Evolutionary conservation across 805 yeast species (phyloP).

Genomic region (Saccharomycopsis sp.): DNA sequence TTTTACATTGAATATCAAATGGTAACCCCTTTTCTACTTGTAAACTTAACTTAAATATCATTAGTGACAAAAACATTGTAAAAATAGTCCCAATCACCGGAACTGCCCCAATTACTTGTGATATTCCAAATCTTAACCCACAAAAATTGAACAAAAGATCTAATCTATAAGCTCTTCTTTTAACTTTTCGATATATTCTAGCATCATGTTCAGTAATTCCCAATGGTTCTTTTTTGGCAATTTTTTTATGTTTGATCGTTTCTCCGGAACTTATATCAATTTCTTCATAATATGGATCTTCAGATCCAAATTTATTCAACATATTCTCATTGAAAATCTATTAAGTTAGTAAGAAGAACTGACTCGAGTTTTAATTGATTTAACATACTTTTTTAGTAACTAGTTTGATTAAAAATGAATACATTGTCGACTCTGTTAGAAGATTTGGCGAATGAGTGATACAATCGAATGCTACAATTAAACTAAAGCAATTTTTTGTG

Average conservation of each 20-base stretch:
- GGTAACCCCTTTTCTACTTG: conserved; percentile 61
- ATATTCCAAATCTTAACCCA: conserved; percentile 61
- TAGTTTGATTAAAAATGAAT: too few relatives aligned
- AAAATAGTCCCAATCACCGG: conserved; percentile 61
- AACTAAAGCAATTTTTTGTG: too few relatives aligned
- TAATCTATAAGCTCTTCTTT: conserved; percentile 51
- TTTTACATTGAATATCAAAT: conserved; percentile 37
- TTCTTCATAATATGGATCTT: conserved; percentile 33
- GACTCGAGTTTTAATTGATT: too few relatives aligned
- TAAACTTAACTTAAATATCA: conserved; percentile 33
- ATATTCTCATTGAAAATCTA: conserved; percentile 26
- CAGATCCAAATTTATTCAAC: conserved; percentile 30
- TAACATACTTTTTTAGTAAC: background rate
- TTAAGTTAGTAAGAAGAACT: too few relatives aligned
- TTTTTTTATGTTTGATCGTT: conserved; percentile 18
- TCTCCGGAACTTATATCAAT: conserved; percentile 17
- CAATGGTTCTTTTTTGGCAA: conserved; percentile 44
- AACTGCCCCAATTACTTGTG: conserved; percentile 55
- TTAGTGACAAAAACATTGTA: conserved; percentile 38
- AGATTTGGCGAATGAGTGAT: background rate
- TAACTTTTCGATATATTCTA: conserved; percentile 37
- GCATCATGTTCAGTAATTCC: conserved; percentile 46
- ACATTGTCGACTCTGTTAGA: too few relatives aligned
- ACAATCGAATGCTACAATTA: too few relatives aligned
- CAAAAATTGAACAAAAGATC: conserved; percentile 54